phyloP scores from a whole-genome alignment of 257 asterid genomes.

The Rauvolfia tetraphylla region DNA sequence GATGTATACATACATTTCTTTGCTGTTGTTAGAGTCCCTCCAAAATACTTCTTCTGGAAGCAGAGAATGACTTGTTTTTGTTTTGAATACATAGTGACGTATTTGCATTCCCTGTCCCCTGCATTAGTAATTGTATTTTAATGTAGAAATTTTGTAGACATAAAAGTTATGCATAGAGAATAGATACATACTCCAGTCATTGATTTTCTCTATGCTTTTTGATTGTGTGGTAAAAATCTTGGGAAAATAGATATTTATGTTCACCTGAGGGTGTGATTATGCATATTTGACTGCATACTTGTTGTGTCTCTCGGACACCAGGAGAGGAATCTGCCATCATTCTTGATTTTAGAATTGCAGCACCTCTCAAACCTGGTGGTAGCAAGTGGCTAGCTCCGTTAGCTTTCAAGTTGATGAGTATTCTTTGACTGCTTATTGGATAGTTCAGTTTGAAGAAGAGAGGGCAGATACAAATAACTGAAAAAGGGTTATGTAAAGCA shows the following conservation, averaged over 20 bases:
- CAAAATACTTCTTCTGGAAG: conserved; percentile 48
- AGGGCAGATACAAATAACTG: not conserved
- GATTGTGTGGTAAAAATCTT: not conserved
- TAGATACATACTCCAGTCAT: not conserved
- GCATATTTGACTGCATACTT: conserved; percentile 43
- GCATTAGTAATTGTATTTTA: conserved; percentile 20
- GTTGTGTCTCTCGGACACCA: conserved; percentile 39
- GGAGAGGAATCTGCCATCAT: conserved; percentile 29
- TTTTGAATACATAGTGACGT: conserved; percentile 41
- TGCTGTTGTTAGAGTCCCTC: conserved; percentile 48
- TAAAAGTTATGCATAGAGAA: not conserved
- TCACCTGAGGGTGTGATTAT: conserved; percentile 59
- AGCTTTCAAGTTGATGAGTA: not conserved
- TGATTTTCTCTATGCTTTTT: not conserved
- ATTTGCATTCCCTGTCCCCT: conserved; percentile 48
- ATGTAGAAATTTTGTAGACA: not conserved
- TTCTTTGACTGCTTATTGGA: not conserved
- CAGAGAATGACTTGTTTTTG: conserved; percentile 36
- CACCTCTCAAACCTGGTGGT: conserved; percentile 56
- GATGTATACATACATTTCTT: conserved; percentile 42
- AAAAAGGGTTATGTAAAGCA: not conserved
- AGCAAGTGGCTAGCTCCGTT: not conserved
- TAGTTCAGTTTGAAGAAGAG: not conserved
- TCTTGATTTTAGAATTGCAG: conserved; percentile 55
- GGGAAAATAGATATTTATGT: conserved; percentile 5